Percentiles rank a stretch among this genome's conserved stretches.
phyloP scores from a whole-genome alignment of 768 basidiomycete species.

The Cantharellus cinnabarinus region DNA sequence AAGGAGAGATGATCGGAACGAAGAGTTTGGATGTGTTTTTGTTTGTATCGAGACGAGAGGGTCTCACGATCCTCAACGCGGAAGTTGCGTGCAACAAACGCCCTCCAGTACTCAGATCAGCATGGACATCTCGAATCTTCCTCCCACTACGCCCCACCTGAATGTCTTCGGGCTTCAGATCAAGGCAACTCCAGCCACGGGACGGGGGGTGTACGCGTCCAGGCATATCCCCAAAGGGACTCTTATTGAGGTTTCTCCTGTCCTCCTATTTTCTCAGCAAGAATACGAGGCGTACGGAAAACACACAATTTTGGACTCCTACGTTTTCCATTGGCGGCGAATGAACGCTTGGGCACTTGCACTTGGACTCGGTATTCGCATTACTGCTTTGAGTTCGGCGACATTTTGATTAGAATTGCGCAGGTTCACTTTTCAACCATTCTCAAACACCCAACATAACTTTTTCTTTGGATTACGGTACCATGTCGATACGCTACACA shows the following conservation, averaged over 20 bases:
- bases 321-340: conserved; percentile 57
- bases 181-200: conserved; percentile 10
- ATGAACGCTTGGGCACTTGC: conserved; percentile 39
- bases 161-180: conserved; percentile 6
- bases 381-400: no score
- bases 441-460: conserved; percentile 48
- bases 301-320: conserved; percentile 49
- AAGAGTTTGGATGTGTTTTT: no score
- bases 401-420: background rate
- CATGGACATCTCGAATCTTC: no score
- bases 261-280: conserved; percentile 46
- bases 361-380: conserved; percentile 43
- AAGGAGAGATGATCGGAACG: no score
- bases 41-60: no score
- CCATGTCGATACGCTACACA: conserved; percentile 41
- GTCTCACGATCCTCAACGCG: no score
- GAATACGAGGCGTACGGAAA: conserved; percentile 50
- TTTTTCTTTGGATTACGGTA: conserved; percentile 31
- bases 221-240: conserved; percentile 35
- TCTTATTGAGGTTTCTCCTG: conserved; percentile 68
- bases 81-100: no score
- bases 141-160: background rate
- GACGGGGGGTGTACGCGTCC: conserved; percentile 43
- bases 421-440: conserved; percentile 74
- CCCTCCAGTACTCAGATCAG: no score